Evolutionary conservation across 495 filamentous ascomycete species (phyloP), one percentile per base, ranked within the genome.

Genomic region (Aspergillus homomorphus): DNA sequence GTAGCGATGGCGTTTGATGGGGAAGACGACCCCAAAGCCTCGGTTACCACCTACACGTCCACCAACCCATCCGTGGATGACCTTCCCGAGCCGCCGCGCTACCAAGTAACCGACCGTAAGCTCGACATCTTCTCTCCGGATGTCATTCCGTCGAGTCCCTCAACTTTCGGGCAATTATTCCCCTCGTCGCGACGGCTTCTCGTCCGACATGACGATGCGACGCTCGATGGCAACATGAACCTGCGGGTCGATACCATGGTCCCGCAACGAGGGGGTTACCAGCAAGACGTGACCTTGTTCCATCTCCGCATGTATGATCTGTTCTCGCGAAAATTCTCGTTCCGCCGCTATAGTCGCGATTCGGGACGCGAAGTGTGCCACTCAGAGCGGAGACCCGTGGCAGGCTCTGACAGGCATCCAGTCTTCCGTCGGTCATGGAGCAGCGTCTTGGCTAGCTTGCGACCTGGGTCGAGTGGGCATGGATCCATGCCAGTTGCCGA

Each of bases 251-350:
- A 97, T 69, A 91, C 91, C 16, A 78, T 87, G 54, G 82, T 90
- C 43, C 73, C 77, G 33, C 76, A 72, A 6, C 63, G 75, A n/a
- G 79, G 80, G 14, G 85, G 84, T 53, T 73, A 71, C 50, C 69
- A 73, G 50, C 84, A 83, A 62, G 84, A 86, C 51, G 82, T 96
- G 42, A 94, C 89, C 45, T 85, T 98, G 44, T 98, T 97, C 73
- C 92, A 98, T 73, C 79, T 98, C 44, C 88, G 92, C 60, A 96
- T 98, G 92, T 87, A 96, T 66, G 93, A 97, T 71, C 75, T 98
- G 63, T 85, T 85, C 66, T 82, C 84, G 59, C 84, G 94, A 26
- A 87, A 96, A 61, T 96, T 95, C 72, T 96, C 94, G 4, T 81
- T 97, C 51, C 84, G 94, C 7, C 86, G 94, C 21, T 98, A 98